These are phyloP conservation scores for Bacidia gigantensis DNA, from an alignment of 495 filamentous ascomycete species.

Conservation along the genomic window DNA sequence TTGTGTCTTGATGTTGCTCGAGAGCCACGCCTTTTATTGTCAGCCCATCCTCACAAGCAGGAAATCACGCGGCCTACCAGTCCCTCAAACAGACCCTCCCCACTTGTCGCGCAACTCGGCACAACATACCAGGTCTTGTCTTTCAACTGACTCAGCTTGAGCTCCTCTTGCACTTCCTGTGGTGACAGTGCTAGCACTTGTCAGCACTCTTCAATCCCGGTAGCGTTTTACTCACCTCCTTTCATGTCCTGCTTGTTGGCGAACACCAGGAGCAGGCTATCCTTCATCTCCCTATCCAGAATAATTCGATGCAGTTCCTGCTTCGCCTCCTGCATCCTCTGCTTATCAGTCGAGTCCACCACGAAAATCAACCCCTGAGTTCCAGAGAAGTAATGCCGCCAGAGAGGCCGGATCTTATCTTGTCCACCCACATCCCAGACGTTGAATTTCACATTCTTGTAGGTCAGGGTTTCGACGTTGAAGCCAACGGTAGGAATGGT, in stretches of 20 bases:
- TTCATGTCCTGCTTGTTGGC: slow-evolving; percentile 95
- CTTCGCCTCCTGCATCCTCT: slow-evolving; percentile 76
- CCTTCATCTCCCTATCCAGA: slow-evolving; percentile 96
- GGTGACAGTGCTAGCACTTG: slow-evolving; percentile 58
- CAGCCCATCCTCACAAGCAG: not conserved
- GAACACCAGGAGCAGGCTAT: slow-evolving; percentile 84
- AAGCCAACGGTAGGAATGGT: slow-evolving; percentile 99
- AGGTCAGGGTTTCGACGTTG: slow-evolving; percentile 99
- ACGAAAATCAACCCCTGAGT: slow-evolving; percentile 98
- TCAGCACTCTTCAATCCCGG: not conserved
- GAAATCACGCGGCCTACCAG: slow-evolving; percentile 41
- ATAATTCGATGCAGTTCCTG: slow-evolving; percentile 90
- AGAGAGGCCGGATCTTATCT: slow-evolving; percentile 99
- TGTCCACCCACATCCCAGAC: slow-evolving; percentile 99
- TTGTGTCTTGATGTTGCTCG: slow-evolving; percentile 78
- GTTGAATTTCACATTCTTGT: slow-evolving; percentile 99
- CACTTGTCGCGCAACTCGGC: slow-evolving; percentile 86
- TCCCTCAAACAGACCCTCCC: slow-evolving; percentile 88
- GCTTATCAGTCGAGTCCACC: slow-evolving; percentile 79
- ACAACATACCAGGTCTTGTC: slow-evolving; percentile 94
- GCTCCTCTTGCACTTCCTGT: slow-evolving; percentile 69
- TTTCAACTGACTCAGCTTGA: slow-evolving; percentile 73
- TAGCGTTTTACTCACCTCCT: slow-evolving; percentile 47
- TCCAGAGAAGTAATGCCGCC: slow-evolving; percentile 99
- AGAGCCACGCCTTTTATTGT: slow-evolving; percentile 59